Evolutionary conservation across 202 grass and related monocot genomes (phyloP).

Genomic region (Carex arenaria): DNA sequence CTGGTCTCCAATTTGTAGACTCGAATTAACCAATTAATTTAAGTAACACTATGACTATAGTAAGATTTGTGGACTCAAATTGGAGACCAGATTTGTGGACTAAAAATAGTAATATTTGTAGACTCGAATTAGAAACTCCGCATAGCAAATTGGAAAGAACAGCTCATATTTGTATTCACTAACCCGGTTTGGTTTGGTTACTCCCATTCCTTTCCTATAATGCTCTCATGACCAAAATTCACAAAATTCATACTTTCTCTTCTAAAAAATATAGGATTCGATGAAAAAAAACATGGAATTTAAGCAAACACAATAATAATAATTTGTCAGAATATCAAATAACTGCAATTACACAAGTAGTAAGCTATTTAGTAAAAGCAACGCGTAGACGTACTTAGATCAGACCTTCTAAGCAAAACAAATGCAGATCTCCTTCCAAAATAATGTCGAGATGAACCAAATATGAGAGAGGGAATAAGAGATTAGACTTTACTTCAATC

Average conservation of each 20-base stretch:
- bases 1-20: too few species aligned
- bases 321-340: neutral
- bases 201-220: neutral
- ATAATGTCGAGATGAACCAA: neutral
- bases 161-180: neutral
- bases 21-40: neutral
- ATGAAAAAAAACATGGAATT: neutral
- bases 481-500: neutral
- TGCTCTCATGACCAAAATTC: neutral
- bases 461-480: neutral
- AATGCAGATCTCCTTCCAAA: neutral
- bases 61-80: neutral
- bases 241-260: neutral
- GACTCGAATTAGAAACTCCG: neutral
- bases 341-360: neutral
- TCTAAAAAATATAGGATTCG: neutral
- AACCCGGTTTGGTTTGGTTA: neutral
- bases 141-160: neutral
- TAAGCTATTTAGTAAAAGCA: neutral
- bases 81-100: neutral
- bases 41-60: neutral
- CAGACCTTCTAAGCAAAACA: neutral
- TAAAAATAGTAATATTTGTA: neutral
- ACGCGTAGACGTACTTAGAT: neutral
- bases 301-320: neutral